Percentiles rank a stretch among this genome's conserved stretches.
Evolutionary conservation across 768 basidiomycete species (phyloP).

Genomic region (Cystobasidium onofrii): DNA sequence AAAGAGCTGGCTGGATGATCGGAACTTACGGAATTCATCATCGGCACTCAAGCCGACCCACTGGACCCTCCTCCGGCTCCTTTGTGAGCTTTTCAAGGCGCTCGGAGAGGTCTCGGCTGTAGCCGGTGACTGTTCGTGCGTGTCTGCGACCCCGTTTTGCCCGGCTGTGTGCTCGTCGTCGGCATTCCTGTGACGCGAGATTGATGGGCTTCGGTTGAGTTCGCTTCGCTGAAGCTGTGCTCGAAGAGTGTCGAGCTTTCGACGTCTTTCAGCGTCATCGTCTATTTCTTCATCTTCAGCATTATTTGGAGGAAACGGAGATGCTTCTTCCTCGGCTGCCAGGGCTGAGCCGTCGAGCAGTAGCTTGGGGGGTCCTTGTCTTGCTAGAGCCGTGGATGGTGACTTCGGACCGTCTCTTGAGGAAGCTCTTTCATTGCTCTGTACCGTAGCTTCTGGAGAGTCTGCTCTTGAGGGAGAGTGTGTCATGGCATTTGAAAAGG

Average conservation of each 20-base stretch:
- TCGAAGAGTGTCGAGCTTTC: not conserved
- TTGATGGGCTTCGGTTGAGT: not conserved
- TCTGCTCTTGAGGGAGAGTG: not conserved
- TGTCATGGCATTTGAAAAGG: not conserved
- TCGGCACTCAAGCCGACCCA: conserved; percentile 23
- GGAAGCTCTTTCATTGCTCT: not conserved
- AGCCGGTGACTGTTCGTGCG: not conserved
- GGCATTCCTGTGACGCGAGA: not conserved
- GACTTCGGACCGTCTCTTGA: not conserved
- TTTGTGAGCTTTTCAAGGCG: not conserved
- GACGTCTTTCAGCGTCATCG: not conserved
- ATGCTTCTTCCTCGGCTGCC: not conserved
- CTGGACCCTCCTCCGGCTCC: conserved; percentile 3
- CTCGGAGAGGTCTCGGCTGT: not conserved
- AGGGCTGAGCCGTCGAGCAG: not conserved
- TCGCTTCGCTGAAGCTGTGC: not conserved
- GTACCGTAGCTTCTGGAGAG: not conserved
- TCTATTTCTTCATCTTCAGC: not conserved
- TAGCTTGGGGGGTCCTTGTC: not conserved
- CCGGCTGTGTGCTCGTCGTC: not conserved
- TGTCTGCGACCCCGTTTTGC: not conserved
- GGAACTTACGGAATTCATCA: conserved; percentile 9
- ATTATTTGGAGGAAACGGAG: too few species aligned
- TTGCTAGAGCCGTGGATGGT: not conserved
- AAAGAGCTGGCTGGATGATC: not conserved